A percentile compares a stretch with the other conserved stretches of the same genome.
Evolutionary conservation across 1,284 basidiomycete species (phyloP).

Genomic region (Ustanciosporium gigantosporum): DNA sequence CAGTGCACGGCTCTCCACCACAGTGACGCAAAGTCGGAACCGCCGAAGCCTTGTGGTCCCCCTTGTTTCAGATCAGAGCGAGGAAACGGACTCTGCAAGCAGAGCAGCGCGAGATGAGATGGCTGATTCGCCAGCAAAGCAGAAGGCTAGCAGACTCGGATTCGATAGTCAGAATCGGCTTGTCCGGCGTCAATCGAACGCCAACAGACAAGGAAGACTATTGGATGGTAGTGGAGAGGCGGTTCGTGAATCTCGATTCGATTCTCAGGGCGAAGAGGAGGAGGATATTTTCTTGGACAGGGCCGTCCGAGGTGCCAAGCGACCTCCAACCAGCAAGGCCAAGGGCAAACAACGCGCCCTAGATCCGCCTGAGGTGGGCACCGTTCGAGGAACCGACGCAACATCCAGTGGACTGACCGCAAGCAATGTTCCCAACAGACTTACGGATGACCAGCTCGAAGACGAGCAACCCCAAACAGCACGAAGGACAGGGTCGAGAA

Average conservation of each 20-base stretch:
- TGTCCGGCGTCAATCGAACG: slow-evolving; percentile 5
- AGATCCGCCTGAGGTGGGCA: no score
- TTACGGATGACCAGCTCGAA: no score
- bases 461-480: no score
- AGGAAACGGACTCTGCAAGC: not conserved
- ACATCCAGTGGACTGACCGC: no score
- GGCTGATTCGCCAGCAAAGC: slow-evolving; percentile 24
- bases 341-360: slow-evolving; percentile 1
- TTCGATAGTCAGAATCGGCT: slow-evolving; percentile 35
- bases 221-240: slow-evolving; percentile 17
- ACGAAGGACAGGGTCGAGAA: no score
- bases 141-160: slow-evolving; percentile 24
- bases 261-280: slow-evolving; percentile 38
- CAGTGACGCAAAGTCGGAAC: slow-evolving; percentile 11
- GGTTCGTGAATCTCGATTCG: slow-evolving; percentile 32
- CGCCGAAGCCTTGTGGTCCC: not conserved
- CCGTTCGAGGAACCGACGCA: no score
- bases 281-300: slow-evolving; percentile 35
- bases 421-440: no score
- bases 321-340: no score
- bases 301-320: slow-evolving; percentile 1
- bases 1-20: slow-evolving; percentile 10
- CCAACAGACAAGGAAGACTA: slow-evolving; percentile 4
- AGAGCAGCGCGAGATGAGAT: slow-evolving; percentile 7
- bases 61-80: not conserved